These are phyloP conservation scores for Pichia sp. DNA, from an alignment of 1,139 yeast species.

Conservation along the genomic window DNA sequence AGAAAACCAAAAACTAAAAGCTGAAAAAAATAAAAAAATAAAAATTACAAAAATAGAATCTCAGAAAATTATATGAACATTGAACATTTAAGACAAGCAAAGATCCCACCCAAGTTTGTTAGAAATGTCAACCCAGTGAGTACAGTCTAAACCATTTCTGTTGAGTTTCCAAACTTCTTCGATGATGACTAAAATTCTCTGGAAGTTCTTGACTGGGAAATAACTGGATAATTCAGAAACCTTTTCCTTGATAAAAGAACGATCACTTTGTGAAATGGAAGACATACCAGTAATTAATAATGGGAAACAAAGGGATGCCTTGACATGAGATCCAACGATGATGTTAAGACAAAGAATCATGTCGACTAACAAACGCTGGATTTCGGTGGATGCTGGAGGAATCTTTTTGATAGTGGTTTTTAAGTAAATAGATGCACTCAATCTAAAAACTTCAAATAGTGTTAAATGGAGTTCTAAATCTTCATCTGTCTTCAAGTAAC, in stretches of 20 bases:
- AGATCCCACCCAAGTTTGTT: slow-evolving; percentile 24
- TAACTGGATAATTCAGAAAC: slow-evolving; percentile 31
- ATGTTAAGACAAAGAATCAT: slow-evolving; percentile 35
- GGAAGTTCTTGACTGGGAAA: slow-evolving; percentile 26
- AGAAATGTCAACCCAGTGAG: slow-evolving; percentile 25
- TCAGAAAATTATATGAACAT: too few relatives aligned
- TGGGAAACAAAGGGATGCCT: slow-evolving; percentile 49
- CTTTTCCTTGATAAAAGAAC: slow-evolving; percentile 37
- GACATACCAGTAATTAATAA: slow-evolving; percentile 49
- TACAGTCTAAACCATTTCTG: slow-evolving; percentile 16
- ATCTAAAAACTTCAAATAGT: slow-evolving; percentile 46
- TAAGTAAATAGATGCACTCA: slow-evolving; percentile 42
- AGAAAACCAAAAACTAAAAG: too few relatives aligned
- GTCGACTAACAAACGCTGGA: slow-evolving; percentile 38
- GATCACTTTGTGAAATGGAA: slow-evolving; percentile 39
- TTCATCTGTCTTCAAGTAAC: slow-evolving; percentile 38
- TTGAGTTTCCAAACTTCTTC: slow-evolving; percentile 20
- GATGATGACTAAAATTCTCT: slow-evolving; percentile 20
- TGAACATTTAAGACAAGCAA: slow-evolving; percentile 15
- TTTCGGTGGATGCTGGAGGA: slow-evolving; percentile 45
- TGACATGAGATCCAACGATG: slow-evolving; percentile 44
- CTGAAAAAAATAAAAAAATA: too few relatives aligned
- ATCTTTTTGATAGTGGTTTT: slow-evolving; percentile 42
- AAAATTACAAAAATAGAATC: too few relatives aligned
- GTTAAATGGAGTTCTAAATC: slow-evolving; percentile 46